A percentile compares a stretch with the other conserved stretches of the same genome.
These are phyloP conservation scores for Fraxinus angustifolia DNA, from an alignment of 305 asterid species.

Conservation along the genomic window DNA sequence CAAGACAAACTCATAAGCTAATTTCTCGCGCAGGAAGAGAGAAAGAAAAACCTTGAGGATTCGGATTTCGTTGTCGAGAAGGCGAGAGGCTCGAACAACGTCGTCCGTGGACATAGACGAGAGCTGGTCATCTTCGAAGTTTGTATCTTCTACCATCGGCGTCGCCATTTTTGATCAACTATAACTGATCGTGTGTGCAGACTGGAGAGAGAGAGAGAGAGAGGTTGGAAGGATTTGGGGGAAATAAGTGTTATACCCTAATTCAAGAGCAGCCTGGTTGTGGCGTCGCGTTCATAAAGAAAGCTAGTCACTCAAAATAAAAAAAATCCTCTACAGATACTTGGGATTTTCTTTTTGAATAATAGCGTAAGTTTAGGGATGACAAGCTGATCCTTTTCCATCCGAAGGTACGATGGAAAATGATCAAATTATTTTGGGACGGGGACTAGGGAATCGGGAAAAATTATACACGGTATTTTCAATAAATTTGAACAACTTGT, in stretches of 20 bases:
- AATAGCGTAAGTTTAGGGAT: too few species aligned
- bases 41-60: constrained; percentile 48
- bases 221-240: neutral
- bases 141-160: constrained; percentile 69
- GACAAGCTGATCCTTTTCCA: too few species aligned
- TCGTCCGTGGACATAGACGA: constrained; percentile 72
- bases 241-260: neutral
- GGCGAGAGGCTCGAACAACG: constrained; percentile 74
- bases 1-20: neutral
- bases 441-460: too few species aligned
- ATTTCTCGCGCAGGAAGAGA: neutral
- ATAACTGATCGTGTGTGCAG: neutral
- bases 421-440: too few species aligned
- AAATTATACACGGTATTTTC: neutral
- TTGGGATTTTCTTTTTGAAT: too few species aligned
- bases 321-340: too few species aligned
- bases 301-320: neutral
- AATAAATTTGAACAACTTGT: neutral
- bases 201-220: neutral
- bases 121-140: constrained; percentile 72
- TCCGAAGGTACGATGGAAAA: too few species aligned
- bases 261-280: neutral
- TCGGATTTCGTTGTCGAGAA: constrained; percentile 77
- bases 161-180: constrained; percentile 31
- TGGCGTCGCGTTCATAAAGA: constrained; percentile 13